phyloP scores from a whole-genome alignment of 768 basidiomycete genomes.

The Gyrodon lividus region DNA sequence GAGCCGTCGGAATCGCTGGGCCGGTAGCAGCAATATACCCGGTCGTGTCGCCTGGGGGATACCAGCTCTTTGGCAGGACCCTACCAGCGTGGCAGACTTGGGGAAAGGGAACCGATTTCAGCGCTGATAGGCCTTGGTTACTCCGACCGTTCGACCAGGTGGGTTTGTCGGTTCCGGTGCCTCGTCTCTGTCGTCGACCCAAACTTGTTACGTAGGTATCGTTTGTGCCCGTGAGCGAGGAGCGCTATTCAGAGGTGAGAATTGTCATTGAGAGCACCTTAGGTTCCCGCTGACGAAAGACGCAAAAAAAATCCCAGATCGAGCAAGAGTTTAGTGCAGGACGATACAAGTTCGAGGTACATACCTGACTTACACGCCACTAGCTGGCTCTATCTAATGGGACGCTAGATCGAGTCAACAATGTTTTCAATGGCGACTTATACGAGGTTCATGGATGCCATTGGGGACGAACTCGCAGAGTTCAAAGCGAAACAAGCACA shows the following conservation, averaged over 20 bases:
- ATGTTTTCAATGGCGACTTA: constrained; percentile 56
- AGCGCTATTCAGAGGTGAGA: constrained; percentile 46
- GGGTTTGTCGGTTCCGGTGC: not conserved
- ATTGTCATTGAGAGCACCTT: not conserved
- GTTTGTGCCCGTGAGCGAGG: constrained; percentile 49
- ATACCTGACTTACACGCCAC: not conserved
- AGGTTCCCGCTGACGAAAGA: not conserved
- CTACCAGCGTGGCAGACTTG: constrained; percentile 66
- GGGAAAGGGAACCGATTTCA: constrained; percentile 50
- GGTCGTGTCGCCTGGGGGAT: constrained; percentile 62
- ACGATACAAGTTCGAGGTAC: constrained; percentile 49
- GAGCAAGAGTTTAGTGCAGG: constrained; percentile 54
- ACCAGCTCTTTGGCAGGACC: constrained; percentile 62
- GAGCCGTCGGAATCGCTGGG: constrained; percentile 70
- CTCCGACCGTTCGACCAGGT: constrained; percentile 64
- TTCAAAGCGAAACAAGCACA: constrained; percentile 43
- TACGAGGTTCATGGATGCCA: constrained; percentile 38
- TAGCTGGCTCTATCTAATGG: constrained; percentile 6
- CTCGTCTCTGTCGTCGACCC: not conserved
- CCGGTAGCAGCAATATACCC: constrained; percentile 66
- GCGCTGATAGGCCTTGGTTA: constrained; percentile 53
- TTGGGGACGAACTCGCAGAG: constrained; percentile 39
- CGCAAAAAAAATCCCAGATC: constrained; percentile 31
- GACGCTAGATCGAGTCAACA: constrained; percentile 44
- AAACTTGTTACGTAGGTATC: constrained; percentile 37